A percentile compares a stretch with the other conserved stretches of the same genome.
These are phyloP conservation scores for Stellera chamaejasme DNA, from an alignment of 345 rosid species.

Conservation along the genomic window DNA sequence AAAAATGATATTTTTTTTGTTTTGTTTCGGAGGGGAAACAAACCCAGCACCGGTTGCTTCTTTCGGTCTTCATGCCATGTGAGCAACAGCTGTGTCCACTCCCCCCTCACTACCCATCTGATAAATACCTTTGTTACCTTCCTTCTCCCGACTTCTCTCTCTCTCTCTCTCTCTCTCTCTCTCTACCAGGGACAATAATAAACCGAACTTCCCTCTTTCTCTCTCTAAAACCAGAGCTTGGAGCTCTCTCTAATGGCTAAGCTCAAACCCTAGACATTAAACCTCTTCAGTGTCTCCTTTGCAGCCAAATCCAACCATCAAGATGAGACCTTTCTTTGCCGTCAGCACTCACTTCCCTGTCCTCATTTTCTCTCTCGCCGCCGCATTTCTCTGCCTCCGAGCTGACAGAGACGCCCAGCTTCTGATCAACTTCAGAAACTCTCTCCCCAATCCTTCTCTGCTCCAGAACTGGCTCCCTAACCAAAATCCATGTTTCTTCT, in stretches of 20 bases:
- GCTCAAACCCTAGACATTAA: conserved; percentile 16
- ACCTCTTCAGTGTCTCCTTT: conserved; percentile 9
- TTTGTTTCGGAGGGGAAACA: conserved; percentile 5
- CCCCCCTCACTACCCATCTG: conserved; percentile 22
- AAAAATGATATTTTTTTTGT: conserved; percentile 5
- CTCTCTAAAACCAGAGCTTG: conserved; percentile 20
- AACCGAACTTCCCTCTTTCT: conserved; percentile 5
- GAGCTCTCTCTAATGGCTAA: conserved; percentile 1
- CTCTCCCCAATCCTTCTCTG: conserved; percentile 32
- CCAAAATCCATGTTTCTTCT: conserved; percentile 59
- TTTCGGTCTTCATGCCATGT: conserved; percentile 72
- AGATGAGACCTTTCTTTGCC: conserved; percentile 18
- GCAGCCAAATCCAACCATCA: background rate
- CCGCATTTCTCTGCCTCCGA: conserved; percentile 21
- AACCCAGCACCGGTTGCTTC: background rate
- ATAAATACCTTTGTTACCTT: conserved; percentile 53
- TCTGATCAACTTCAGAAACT: conserved; percentile 55
- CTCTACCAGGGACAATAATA: conserved; percentile 7
- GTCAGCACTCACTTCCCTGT: conserved; percentile 6
- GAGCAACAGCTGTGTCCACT: conserved; percentile 83
- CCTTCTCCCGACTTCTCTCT: conserved; percentile 22
- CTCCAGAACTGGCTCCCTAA: conserved; percentile 53
- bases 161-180: conserved; percentile 13
- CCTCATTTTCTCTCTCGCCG: conserved; percentile 21
- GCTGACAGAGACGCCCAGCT: conserved; percentile 39